phyloP scores from a whole-genome alignment of 2,329 filamentous ascomycete species.

The Ophiobolus disseminans region DNA sequence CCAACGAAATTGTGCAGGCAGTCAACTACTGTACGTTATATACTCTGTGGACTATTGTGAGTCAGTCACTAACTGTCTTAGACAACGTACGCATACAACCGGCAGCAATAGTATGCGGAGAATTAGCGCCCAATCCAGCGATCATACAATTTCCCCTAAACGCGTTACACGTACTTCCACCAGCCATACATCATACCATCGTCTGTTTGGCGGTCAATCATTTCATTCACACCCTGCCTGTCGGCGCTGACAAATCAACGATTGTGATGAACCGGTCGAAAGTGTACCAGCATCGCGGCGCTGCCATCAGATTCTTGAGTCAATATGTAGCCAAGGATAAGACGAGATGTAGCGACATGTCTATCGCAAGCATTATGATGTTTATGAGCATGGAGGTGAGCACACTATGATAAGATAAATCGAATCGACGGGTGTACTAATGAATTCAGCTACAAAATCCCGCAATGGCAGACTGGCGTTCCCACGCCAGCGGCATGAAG shows the following conservation, averaged over 20 bases:
- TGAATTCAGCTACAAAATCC: constrained; percentile 33
- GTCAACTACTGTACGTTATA: constrained; percentile 38
- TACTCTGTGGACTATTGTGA: background rate
- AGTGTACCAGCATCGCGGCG: constrained; percentile 38
- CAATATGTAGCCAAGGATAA: constrained; percentile 31
- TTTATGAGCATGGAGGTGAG: constrained; percentile 40
- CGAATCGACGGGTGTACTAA: constrained; percentile 5
- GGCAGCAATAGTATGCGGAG: constrained; percentile 15
- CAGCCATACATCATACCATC: constrained; percentile 37
- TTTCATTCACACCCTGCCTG: constrained; percentile 25
- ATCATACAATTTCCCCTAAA: constrained; percentile 33
- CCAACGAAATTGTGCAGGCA: constrained; percentile 38
- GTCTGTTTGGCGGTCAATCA: constrained; percentile 37
- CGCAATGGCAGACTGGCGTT: constrained; percentile 31
- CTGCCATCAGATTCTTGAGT: constrained; percentile 34
- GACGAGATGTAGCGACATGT: constrained; percentile 31
- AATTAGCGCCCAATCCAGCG: constrained; percentile 36
- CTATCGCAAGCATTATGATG: constrained; percentile 37
- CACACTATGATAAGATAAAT: too few species aligned
- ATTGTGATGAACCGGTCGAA: constrained; percentile 23
- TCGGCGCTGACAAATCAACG: constrained; percentile 13
- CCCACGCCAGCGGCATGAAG: constrained; percentile 35
- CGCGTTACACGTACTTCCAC: constrained; percentile 36
- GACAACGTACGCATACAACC: constrained; percentile 38
- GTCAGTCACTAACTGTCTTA: constrained; percentile 8